Evolutionary conservation across 2,329 filamentous ascomycete species (phyloP), one percentile per base, ranked within the genome.

Genomic region (Diaporthe sp.): DNA sequence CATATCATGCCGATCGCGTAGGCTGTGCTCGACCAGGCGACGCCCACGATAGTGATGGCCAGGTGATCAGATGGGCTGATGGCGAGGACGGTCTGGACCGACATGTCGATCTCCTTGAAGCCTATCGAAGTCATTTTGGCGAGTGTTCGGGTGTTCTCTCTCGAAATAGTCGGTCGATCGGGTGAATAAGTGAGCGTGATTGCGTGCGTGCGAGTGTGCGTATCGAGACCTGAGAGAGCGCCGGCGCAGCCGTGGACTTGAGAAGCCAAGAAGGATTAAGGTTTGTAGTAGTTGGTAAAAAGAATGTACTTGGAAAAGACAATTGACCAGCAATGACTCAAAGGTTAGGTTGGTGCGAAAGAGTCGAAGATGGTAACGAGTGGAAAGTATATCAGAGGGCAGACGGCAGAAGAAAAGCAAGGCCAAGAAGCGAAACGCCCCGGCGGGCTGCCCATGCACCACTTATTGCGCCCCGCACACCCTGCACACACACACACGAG

Each of bases 1-100:
- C 78, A 80, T 69, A 80, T 75, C 77, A 80, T 80, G 67, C 72
- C 78, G 28, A 79, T 76, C 45, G 47, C 77, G 52, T 80, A 80
- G 17, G 76, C 25, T 5, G 66, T 38, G 61, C 75, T 72, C 38
- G 54, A 77, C 78, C 78, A 80, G 40, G 57, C 17, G 58, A 79
- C 25, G 60, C 77, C 79, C 22, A 80, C 72, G 33, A 78, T 33
- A 15, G 75, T 61, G 58, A 78, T 76, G 58, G 58, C 67, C 40
- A 60, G 33, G 30, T 71, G 74, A 54, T 80, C 78, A 4, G 54
- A 15, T 1, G 75, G 45, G 71, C 72, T 74, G 58, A 76, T 42
- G 42, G 71, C 54, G 12, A 54, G 47, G 57, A 52, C 61, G 22
- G 58, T 22, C 30, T 30, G 19, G 28, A 58, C 47, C 35, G 71